phyloP scores from a whole-genome alignment of 225 moss, liverwort and hornwort genomes.

The Asterella californica region DNA sequence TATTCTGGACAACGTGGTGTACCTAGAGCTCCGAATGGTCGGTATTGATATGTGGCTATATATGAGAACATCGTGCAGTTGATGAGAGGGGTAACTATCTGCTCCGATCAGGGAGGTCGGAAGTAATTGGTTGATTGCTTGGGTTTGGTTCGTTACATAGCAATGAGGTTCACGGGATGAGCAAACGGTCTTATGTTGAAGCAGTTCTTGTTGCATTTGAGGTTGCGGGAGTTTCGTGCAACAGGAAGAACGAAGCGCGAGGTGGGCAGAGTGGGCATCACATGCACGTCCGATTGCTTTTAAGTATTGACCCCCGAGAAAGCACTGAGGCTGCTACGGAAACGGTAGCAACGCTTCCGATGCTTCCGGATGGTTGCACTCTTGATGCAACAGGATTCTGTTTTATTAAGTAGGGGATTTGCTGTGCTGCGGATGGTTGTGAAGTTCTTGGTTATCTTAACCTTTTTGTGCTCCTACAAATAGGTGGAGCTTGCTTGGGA shows the following conservation, averaged over 20 bases:
- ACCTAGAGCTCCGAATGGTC: slow-evolving; percentile 84
- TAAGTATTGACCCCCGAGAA: slow-evolving; percentile 87
- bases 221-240: slow-evolving; percentile 25
- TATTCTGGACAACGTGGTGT: slow-evolving; percentile 72
- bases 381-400: neutral
- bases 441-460: neutral
- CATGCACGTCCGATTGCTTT: slow-evolving; percentile 62
- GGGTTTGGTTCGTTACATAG: slow-evolving; percentile 36
- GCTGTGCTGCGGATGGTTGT: too few relatives aligned
- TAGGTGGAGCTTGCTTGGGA: slow-evolving; percentile 80
- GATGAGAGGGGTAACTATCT: too few relatives aligned
- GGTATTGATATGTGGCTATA: neutral
- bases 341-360: slow-evolving; percentile 38
- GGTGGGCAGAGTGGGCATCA: slow-evolving; percentile 1
- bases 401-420: too few relatives aligned
- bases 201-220: slow-evolving; percentile 78
- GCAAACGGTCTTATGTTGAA: slow-evolving; percentile 84
- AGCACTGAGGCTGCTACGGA: slow-evolving; percentile 71
- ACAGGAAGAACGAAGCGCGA: slow-evolving; percentile 4
- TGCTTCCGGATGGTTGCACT: neutral
- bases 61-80: too few relatives aligned
- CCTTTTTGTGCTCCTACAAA: neutral
- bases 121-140: too few relatives aligned
- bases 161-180: slow-evolving; percentile 65
- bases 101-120: too few relatives aligned